phyloP scores from a whole-genome alignment of 2,329 filamentous ascomycete species.

The Phaeophleospora eucalypticola region DNA sequence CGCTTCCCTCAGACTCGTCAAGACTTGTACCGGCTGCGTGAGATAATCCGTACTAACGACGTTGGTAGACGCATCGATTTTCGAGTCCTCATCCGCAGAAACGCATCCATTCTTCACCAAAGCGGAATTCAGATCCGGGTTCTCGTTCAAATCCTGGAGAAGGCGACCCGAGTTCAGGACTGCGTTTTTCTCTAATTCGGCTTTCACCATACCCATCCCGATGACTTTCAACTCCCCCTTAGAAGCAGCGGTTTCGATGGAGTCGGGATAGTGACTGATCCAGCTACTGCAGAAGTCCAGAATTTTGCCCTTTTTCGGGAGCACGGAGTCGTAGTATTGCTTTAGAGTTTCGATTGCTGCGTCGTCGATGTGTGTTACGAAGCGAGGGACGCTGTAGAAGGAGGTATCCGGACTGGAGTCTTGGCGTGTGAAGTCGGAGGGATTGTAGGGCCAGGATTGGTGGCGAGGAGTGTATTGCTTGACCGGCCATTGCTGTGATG shows the following conservation, averaged over 20 bases:
- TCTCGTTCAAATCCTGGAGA: constrained; percentile 45
- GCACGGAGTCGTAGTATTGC: constrained; percentile 43
- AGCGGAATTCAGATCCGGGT: constrained; percentile 30
- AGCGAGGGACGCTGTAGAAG: constrained; percentile 44
- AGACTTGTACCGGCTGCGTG: constrained; percentile 43
- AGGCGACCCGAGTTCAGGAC: constrained; percentile 33
- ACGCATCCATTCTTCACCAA: constrained; percentile 14
- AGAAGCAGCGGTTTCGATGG: constrained; percentile 30
- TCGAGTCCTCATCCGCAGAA: constrained; percentile 3
- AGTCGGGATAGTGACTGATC: constrained; percentile 44
- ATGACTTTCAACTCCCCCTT: constrained; percentile 38
- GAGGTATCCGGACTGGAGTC: constrained; percentile 35
- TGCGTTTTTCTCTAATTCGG: constrained; percentile 43
- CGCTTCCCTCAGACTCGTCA: constrained; percentile 38
- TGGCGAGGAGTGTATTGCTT: constrained; percentile 30
- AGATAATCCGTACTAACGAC: constrained; percentile 53
- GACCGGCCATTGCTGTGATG: constrained; percentile 17
- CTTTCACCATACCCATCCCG: constrained; percentile 47
- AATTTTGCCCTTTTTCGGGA: constrained; percentile 42
- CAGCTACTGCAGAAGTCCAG: constrained; percentile 51
- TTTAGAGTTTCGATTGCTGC: constrained; percentile 43
- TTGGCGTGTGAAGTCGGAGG: constrained; percentile 38
- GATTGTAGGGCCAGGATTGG: constrained; percentile 33
- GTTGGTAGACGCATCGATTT: constrained; percentile 47
- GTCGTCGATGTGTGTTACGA: constrained; percentile 54